Conservation (phyloP, 164 flowering plant species). For the Cinnamomum chago region DNA sequence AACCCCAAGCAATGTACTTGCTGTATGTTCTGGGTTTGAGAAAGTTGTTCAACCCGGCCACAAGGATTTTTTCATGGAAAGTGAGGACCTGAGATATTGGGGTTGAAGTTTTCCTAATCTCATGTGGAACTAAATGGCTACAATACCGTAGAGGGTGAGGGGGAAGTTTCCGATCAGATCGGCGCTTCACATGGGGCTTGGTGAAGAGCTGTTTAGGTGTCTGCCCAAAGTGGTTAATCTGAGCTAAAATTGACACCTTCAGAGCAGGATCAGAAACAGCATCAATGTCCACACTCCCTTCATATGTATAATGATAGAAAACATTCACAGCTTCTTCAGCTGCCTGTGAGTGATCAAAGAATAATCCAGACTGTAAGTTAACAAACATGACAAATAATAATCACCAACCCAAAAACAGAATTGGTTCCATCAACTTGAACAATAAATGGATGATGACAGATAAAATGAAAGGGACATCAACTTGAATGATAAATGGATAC, state of each 20-base stretch:
- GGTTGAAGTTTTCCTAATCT: conserved; percentile 55
- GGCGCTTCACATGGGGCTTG: conserved; percentile 82
- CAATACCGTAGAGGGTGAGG: conserved; percentile 77
- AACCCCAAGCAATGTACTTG: conserved; percentile 94
- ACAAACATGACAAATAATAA: not conserved
- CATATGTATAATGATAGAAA: conserved; percentile 97
- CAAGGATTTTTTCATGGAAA: conserved; percentile 67
- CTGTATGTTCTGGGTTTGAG: conserved; percentile 81
- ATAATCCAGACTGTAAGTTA: not conserved
- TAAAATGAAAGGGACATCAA: not conserved
- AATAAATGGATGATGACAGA: not conserved
- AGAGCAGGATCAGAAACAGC: conserved; percentile 91
- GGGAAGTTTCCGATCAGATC: conserved; percentile 62
- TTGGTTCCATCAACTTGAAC: not conserved
- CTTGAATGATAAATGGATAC: not conserved
- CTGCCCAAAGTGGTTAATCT: conserved; percentile 98
- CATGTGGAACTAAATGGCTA: conserved; percentile 59
- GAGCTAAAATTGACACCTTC: conserved; percentile 99
- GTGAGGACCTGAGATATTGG: conserved; percentile 59
- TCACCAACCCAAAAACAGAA: not conserved
- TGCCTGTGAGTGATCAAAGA: conserved; percentile 43
- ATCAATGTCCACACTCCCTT: conserved; percentile 97
- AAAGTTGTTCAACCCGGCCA: conserved; percentile 62
- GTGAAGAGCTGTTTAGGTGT: conserved; percentile 93
- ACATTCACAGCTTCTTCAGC: conserved; percentile 98